These are phyloP conservation scores for Plasmodium cynomolgi DNA, from an alignment of 169 alveolate species.

Conservation along the genomic window DNA sequence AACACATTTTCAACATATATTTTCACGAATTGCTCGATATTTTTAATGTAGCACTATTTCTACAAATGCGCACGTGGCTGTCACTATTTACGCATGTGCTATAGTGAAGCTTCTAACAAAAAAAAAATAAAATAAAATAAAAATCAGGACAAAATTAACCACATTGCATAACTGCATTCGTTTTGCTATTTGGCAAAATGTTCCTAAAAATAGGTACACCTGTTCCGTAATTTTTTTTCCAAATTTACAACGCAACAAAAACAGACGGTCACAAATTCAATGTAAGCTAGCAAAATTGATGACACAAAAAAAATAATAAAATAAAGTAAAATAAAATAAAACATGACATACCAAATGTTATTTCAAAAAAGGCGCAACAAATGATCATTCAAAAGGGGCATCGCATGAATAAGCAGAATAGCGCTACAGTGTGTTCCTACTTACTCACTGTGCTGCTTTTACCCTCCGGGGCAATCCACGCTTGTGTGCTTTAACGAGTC, in stretches of 20 bases:
- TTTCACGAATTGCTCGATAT: not conserved
- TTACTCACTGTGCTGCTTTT: not conserved
- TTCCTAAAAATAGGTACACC: not conserved
- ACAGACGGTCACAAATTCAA: not conserved
- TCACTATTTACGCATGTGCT: not conserved
- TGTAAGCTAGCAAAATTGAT: not conserved
- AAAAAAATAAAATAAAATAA: not conserved
- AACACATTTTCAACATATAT: not conserved
- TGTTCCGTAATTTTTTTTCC: not conserved
- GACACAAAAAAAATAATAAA: not conserved
- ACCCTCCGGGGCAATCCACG: slow-evolving; percentile 65
- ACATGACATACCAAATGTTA: not conserved
- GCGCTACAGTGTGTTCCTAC: not conserved
- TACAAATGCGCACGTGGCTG: not conserved
- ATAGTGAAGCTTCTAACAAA: not conserved
- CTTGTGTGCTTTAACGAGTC: slow-evolving; percentile 29
- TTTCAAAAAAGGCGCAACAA: not conserved
- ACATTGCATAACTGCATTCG: not conserved
- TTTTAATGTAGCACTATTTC: not conserved
- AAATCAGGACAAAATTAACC: not conserved
- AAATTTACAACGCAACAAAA: not conserved
- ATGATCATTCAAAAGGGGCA: not conserved
- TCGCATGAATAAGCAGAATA: not conserved
- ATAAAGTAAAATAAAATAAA: too few relatives aligned
- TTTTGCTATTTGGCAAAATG: not conserved